Percentiles rank a stretch among this genome's conserved stretches.
phyloP scores from a whole-genome alignment of 345 rosid genomes.

The Bruguiera parviflora region DNA sequence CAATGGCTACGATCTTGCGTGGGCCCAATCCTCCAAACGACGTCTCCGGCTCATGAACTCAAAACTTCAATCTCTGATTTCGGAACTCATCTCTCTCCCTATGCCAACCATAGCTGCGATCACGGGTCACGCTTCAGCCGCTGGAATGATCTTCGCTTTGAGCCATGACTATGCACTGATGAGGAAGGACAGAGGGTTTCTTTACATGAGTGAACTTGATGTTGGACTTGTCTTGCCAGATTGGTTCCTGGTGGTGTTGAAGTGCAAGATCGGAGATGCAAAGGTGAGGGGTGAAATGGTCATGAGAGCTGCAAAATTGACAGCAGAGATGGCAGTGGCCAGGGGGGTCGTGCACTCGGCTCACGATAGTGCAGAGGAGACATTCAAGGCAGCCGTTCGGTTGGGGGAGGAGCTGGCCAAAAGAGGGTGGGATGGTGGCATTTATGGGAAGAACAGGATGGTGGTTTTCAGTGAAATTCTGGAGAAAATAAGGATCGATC shows the following conservation, averaged over 20 bases:
- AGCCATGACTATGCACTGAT: slow-evolving; percentile 25
- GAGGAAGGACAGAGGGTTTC: slow-evolving; percentile 27
- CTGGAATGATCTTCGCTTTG: slow-evolving; percentile 22
- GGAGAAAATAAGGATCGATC: not conserved
- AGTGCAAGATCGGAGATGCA: slow-evolving; percentile 19
- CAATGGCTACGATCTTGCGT: slow-evolving; percentile 25
- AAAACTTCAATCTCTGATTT: slow-evolving; percentile 5
- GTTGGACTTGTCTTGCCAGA: slow-evolving; percentile 21
- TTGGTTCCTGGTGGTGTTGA: slow-evolving; percentile 19
- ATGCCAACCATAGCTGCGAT: slow-evolving; percentile 32
- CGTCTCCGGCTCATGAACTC: slow-evolving; percentile 2
- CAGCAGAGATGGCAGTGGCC: slow-evolving; percentile 18
- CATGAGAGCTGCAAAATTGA: slow-evolving; percentile 18
- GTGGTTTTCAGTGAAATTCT: slow-evolving; percentile 11
- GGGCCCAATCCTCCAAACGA: slow-evolving; percentile 14
- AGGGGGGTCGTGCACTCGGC: slow-evolving; percentile 21
- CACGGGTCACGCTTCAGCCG: slow-evolving; percentile 29
- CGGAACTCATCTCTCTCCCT: slow-evolving; percentile 22
- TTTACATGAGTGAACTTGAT: slow-evolving; percentile 33
- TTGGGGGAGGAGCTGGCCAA: slow-evolving; percentile 22
- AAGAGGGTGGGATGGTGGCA: slow-evolving; percentile 22
- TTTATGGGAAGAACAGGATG: slow-evolving; percentile 22
- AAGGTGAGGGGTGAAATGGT: slow-evolving; percentile 17
- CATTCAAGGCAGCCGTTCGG: slow-evolving; percentile 22
- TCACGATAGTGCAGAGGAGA: slow-evolving; percentile 14